Evolutionary conservation across 805 yeast genomes (phyloP), one percentile per base, ranked within the genome.

Genomic region (Wickerhamiella kurtzmanii): DNA sequence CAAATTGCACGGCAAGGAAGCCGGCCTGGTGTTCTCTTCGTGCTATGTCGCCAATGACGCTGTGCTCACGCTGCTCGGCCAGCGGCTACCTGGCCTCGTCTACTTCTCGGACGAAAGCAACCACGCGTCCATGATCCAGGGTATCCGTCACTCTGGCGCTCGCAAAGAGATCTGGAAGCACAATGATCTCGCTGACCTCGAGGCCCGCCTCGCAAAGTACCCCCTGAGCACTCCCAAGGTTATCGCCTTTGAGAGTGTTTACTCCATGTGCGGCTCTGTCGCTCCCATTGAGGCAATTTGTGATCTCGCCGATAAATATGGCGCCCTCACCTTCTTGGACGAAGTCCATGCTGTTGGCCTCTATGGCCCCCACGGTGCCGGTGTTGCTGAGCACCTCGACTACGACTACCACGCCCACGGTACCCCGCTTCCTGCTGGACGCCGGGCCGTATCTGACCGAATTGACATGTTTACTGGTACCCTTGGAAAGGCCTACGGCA

Each of bases 291-390:
- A 82, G 59, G 78, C 75, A 51, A 87, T 92, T 55, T 89, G 96
- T 64, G 95, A 88, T 57, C 73, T 92, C 60, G 99, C 99, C 37
- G 96, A 92, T 46, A 86, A 92, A 67, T 92, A 92, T 63, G 97
- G 97, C 52, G 97, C 97, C 42, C 67, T 92, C 58, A 92, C 99
- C 25, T 92, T 92, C 66, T 72, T 92, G 64, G 99, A 92, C 64
- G 99, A 92, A 67, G 99, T 92, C 36, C 99, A 92, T 61, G 97
- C 98, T 35, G 97, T 92, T 42, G 99, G 99, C 47, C 76, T 92
- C 80, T 92, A 92, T 63, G 99, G 99, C 59, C 97, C 99, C 50
- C 95, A 84, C 59, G 99, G 99, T 62, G 98, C 96, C 32, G 99
- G 99, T 69, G 97, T 92, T 47, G 96, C 97, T 43, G 99, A 92